Base-by-base conservation (phyloP, 169 alveolate genomes). In the Neospora caninum region DNA sequence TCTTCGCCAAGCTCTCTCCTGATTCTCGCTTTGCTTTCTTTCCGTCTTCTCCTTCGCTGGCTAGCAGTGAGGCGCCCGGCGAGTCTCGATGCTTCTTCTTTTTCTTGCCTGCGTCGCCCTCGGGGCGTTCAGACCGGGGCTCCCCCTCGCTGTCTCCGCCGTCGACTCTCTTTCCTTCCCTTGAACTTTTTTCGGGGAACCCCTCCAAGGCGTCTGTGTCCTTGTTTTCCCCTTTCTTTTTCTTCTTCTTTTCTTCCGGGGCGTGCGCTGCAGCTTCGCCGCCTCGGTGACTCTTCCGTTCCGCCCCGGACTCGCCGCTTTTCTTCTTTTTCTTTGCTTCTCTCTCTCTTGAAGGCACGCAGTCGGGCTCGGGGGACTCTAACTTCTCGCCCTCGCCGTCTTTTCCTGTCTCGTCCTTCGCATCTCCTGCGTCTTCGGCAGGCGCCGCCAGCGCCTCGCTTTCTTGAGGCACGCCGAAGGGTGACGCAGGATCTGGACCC, bases 161-260 rank as follows among this genome's bases (percentile, higher is more conserved):
- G n/a, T 31, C 53, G 22, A 49, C 22, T 49, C 58, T 49, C 13
- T 49, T 49, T 49, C 13, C 58, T 49, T 49, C 58, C 13, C 13
- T 49, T 49, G 4, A 7, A 4, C 58, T 49, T n/a, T n/a, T n/a
- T n/a, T n/a, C n/a, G n/a, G n/a, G n/a, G n/a, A n/a, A n/a, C 22
- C 58, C 13, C 58, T 49, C 58, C 22, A 49, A 7, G 4, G 73
- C 73, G 16, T 64, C 34, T 1, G 25, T 29, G n/a, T 64, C 73
- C n/a, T 29, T 7, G 7, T 64, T 38, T 22, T 38, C 91, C 45
- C 41, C 80, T 88, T 73, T 91, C 88, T 86, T 86, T 38, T 92
- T 92, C 45, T 92, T 41, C 94, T 92, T 84, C 64, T 42, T 18
- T 42, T 38, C 73, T 39, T 31, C 92, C 42, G 45, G 31, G 69